phyloP scores from a whole-genome alignment of 805 yeast species.

The Ogataea corticis region DNA sequence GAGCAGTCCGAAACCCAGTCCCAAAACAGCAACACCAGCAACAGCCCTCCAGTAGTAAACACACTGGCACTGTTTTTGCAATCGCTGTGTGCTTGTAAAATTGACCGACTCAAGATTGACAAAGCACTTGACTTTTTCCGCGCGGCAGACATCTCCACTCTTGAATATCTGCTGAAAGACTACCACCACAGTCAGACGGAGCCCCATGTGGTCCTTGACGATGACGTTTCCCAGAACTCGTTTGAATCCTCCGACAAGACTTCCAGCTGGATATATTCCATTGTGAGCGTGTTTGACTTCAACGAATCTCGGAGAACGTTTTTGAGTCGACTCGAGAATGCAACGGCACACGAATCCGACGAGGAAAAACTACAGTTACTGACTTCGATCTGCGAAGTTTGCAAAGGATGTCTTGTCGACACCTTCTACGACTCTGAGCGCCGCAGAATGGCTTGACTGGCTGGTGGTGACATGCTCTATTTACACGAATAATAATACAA shows the following conservation, averaged over 20 bases:
- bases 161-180: constrained; percentile 12
- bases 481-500: constrained; percentile 7
- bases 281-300: constrained; percentile 21
- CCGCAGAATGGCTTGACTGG: constrained; percentile 3
- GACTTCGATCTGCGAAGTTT: constrained; percentile 3
- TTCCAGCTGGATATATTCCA: constrained; percentile 15
- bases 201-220: constrained; percentile 1
- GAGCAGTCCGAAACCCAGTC: not conserved
- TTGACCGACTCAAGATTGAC: constrained; percentile 24
- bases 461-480: not conserved
- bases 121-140: constrained; percentile 15
- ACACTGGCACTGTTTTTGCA: constrained; percentile 3
- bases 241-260: not conserved
- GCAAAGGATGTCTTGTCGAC: constrained; percentile 5
- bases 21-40: not conserved
- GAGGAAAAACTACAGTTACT: constrained; percentile 1
- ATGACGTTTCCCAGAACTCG: not conserved
- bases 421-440: constrained; percentile 20
- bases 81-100: constrained; percentile 10
- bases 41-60: not conserved
- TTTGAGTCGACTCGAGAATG: constrained; percentile 7
- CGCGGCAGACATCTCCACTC: constrained; percentile 1
- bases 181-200: constrained; percentile 3
- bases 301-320: constrained; percentile 27
- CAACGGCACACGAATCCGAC: no score